Evolutionary conservation across 495 filamentous ascomycete species (phyloP).

Genomic region (Mytilinidion resinicola): DNA sequence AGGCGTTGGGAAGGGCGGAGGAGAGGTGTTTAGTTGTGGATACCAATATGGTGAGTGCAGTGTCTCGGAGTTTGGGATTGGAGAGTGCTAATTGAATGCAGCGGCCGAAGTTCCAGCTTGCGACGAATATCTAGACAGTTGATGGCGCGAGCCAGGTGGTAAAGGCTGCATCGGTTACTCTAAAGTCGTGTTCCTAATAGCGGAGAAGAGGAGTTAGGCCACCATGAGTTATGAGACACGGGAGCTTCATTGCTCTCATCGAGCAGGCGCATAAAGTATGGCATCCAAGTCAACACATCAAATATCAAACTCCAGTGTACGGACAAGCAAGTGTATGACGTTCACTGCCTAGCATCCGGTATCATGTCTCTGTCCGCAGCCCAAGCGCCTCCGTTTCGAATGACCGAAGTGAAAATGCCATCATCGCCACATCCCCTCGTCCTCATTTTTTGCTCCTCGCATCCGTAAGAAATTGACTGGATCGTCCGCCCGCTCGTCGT

Average conservation of each 20-base stretch:
- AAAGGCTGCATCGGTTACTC: no score
- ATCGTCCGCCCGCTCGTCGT: slow-evolving; percentile 4
- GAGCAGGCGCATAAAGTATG: no score
- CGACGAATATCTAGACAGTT: neutral
- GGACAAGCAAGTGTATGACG: slow-evolving; percentile 10
- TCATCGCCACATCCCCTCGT: neutral
- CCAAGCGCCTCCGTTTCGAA: neutral
- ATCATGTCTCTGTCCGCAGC: neutral
- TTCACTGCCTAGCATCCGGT: slow-evolving; percentile 4
- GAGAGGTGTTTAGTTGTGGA: slow-evolving; percentile 61
- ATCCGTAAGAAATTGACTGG: slow-evolving; percentile 5
- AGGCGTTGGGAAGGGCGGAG: slow-evolving; percentile 57
- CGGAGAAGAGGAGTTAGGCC: no score
- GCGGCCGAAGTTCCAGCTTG: slow-evolving; percentile 26
- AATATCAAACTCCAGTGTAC: no score
- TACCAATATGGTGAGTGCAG: slow-evolving; percentile 35
- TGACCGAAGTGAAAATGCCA: slow-evolving; percentile 1
- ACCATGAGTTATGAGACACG: no score
- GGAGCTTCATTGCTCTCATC: no score
- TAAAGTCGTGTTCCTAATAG: no score
- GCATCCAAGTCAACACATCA: no score
- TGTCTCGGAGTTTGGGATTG: neutral
- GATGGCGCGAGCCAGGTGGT: neutral
- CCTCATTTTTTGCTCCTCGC: neutral
- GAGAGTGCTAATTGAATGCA: slow-evolving; percentile 1